Conservation (phyloP, 1,284 basidiomycete species). For the Fomitopsis betulina region DNA sequence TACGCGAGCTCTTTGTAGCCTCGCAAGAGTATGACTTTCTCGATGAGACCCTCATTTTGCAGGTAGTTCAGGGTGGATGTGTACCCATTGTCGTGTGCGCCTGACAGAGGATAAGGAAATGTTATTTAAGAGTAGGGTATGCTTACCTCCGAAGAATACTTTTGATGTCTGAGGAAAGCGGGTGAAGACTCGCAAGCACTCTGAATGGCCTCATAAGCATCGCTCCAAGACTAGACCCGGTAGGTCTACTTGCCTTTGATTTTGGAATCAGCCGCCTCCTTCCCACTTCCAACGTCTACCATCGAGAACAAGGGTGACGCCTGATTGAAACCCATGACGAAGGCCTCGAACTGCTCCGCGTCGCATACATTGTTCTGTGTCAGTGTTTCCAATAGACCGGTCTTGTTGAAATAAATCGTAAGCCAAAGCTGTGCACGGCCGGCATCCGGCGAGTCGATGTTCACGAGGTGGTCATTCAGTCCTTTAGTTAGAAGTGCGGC, state of each 20-base stretch:
- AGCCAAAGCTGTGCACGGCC: constrained; percentile 36
- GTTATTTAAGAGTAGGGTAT: background rate
- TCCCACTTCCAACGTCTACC: constrained; percentile 50
- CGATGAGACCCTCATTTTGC: constrained; percentile 42
- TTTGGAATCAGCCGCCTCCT: constrained; percentile 55
- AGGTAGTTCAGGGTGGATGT: constrained; percentile 42
- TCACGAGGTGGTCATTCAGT: constrained; percentile 31
- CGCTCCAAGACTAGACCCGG: background rate
- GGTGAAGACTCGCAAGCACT: constrained; percentile 40
- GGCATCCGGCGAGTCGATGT: constrained; percentile 19
- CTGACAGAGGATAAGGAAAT: constrained; percentile 14
- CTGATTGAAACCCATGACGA: constrained; percentile 44
- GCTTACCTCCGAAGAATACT: constrained; percentile 40
- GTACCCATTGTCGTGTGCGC: constrained; percentile 54
- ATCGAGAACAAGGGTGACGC: constrained; percentile 44
- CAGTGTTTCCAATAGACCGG: constrained; percentile 37
- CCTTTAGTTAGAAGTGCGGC: constrained; percentile 37
- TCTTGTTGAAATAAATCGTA: constrained; percentile 42
- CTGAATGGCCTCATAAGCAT: constrained; percentile 19
- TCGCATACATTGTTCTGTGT: constrained; percentile 32
- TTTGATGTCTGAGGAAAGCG: constrained; percentile 40
- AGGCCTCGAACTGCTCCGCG: constrained; percentile 37
- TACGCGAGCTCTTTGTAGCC: constrained; percentile 43
- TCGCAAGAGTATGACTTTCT: constrained; percentile 48
- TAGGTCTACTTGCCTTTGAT: constrained; percentile 37